Base-by-base conservation (phyloP, 2,329 filamentous ascomycete genomes). In the Alternaria ventricosa region DNA sequence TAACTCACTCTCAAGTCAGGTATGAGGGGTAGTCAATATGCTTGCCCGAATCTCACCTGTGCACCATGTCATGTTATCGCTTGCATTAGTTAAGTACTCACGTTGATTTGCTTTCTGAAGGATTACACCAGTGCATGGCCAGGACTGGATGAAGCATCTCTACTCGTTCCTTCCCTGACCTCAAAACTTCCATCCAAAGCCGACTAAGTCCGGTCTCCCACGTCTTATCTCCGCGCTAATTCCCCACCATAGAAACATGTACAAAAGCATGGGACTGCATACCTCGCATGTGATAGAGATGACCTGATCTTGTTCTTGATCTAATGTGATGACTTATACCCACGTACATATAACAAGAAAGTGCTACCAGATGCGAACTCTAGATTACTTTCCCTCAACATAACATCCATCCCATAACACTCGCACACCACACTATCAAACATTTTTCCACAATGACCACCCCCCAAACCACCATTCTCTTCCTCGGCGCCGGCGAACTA, bases 401-500 rank as follows among this genome's bases (percentile, higher is more conserved):
- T n/a, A 25, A 23, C 8, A 3, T 6, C 47, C 18, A 51, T 33
- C 28, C 1, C 27, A 51, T 20, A 13, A 1, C 1, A 18, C 18
- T 12, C 6, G 2, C 5, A 25, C 2, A n/a, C 7, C 22, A n/a
- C 6, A n/a, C 22, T 3, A 18, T 12, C 23, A 25, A 5, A n/a
- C 23, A 10, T 25, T 1, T 7, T 3, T 23, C 15, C n/a, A 7
- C 6, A 12, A 49, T 23, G 47, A 67, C 62, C 23, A 9, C 57
- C 13, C 18, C 63, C 9, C 30, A 50, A 49, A 70, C 55, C 0
- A 58, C 67, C 22, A 80, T 90, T 60, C 87, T 91, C 54, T 82
- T 92, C 55, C 79, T 92, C 61, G 89, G 90, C 56, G 87, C 87
- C n/a, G 89, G 89, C 61, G 89, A 92, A 79, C 85, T 92, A 13